Percentiles rank a stretch among this genome's conserved stretches.
Evolutionary conservation across 2,329 filamentous ascomycete species (phyloP).

Genomic region (Nothopassalora personata): DNA sequence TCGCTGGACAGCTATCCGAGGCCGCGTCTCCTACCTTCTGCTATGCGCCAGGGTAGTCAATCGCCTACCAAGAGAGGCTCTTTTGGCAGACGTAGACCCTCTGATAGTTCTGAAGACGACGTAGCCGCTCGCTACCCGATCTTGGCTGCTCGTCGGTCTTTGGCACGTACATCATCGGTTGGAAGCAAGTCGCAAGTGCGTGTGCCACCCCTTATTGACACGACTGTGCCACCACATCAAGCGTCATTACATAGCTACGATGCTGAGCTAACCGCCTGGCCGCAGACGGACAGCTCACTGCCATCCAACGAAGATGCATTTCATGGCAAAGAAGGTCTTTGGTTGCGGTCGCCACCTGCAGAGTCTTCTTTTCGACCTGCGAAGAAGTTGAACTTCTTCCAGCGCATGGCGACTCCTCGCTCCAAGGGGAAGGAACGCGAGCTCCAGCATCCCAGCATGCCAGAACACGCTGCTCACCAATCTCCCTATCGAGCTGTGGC

Average conservation of each 20-base stretch:
- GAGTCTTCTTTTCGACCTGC: conserved; percentile 31
- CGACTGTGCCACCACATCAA: conserved; percentile 6
- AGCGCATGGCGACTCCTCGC: conserved; percentile 40
- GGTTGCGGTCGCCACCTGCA: conserved; percentile 25
- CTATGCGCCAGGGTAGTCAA: conserved; percentile 17
- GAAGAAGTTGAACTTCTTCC: conserved; percentile 57
- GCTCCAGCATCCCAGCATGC: conserved; percentile 19
- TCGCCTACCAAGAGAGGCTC: conserved; percentile 13
- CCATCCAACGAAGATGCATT: conserved; percentile 7
- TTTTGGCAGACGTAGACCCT: conserved; percentile 12
- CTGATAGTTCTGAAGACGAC: conserved; percentile 26
- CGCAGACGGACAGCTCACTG: conserved; percentile 14
- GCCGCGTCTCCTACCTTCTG: conserved; percentile 28
- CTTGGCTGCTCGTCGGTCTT: conserved; percentile 17
- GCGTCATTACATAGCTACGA: conserved; percentile 14
- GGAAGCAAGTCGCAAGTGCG: conserved; percentile 10
- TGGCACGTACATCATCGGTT: conserved; percentile 14
- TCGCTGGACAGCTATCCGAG: conserved; percentile 19
- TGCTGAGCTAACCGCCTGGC: conserved; percentile 8
- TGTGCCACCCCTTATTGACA: conserved; percentile 15
- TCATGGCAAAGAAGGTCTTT: conserved; percentile 36
- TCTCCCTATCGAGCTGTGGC: conserved; percentile 30
- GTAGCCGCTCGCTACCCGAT: conserved; percentile 9
- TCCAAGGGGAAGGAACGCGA: conserved; percentile 27
- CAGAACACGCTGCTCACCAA: conserved; percentile 8